A percentile compares a stretch with the other conserved stretches of the same genome.
Evolutionary conservation across 805 yeast genomes (phyloP).

Genomic region (Ogataea pignaliae): DNA sequence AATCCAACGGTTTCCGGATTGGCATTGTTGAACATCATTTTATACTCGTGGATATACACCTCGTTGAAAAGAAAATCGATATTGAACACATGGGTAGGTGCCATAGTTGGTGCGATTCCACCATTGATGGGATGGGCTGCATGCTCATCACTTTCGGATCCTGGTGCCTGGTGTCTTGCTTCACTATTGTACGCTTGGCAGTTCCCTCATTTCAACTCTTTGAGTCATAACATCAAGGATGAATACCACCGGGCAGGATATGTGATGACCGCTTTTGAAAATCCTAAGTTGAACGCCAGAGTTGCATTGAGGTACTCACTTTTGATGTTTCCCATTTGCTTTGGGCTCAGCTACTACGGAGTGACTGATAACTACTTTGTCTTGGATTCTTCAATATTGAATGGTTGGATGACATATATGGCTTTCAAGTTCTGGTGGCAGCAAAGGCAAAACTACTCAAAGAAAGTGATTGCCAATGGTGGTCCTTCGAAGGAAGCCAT

Average conservation of each 20-base stretch:
- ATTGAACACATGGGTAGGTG: slow-evolving; percentile 97
- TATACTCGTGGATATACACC: slow-evolving; percentile 90
- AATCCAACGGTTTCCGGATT: slow-evolving; percentile 78
- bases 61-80: slow-evolving; percentile 82
- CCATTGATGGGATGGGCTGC: slow-evolving; percentile 99
- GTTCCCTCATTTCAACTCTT: slow-evolving; percentile 93
- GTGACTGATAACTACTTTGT: slow-evolving; percentile 80
- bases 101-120: slow-evolving; percentile 97
- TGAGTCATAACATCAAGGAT: slow-evolving; percentile 80
- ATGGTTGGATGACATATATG: slow-evolving; percentile 80
- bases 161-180: slow-evolving; percentile 95
- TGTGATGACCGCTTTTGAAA: slow-evolving; percentile 94
- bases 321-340: slow-evolving; percentile 91
- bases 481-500: slow-evolving; percentile 54
- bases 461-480: slow-evolving; percentile 27
- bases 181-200: slow-evolving; percentile 94
- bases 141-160: slow-evolving; percentile 70
- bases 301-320: slow-evolving; percentile 88
- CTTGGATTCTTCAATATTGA: slow-evolving; percentile 75
- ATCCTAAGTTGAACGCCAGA: slow-evolving; percentile 87
- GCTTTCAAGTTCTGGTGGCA: slow-evolving; percentile 84
- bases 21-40: slow-evolving; percentile 74
- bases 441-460: slow-evolving; percentile 57
- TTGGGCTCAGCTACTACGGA: slow-evolving; percentile 71
- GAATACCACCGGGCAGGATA: slow-evolving; percentile 93